phyloP scores from a whole-genome alignment of 805 yeast species.

The Candida schatavii region DNA sequence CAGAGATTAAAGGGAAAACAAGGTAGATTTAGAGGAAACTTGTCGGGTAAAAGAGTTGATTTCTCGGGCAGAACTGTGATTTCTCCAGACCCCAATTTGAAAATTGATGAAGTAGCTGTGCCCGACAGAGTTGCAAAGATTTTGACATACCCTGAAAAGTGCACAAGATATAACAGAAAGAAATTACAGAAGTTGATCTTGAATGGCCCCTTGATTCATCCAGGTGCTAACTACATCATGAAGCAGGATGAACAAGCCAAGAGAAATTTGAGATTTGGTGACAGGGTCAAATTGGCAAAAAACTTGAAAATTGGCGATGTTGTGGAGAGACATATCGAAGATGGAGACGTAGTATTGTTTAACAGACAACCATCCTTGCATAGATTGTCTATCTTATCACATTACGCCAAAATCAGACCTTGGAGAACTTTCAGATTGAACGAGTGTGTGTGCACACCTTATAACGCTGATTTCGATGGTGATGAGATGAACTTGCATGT shows the following conservation, averaged over 20 bases:
- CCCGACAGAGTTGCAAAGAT: conserved; percentile 97
- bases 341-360: conserved; percentile 93
- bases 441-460: conserved; percentile 99
- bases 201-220: conserved; percentile 86
- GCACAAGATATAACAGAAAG: conserved; percentile 79
- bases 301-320: conserved; percentile 82
- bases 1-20: conserved; percentile 98
- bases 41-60: conserved; percentile 98
- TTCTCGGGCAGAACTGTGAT: conserved; percentile 98
- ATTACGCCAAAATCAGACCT: conserved; percentile 93
- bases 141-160: conserved; percentile 92
- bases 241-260: conserved; percentile 83
- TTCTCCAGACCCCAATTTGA: conserved; percentile 95
- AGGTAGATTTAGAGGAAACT: conserved; percentile 97
- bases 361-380: conserved; percentile 98
- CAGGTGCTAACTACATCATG: conserved; percentile 92
- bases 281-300: conserved; percentile 72
- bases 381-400: conserved; percentile 88
- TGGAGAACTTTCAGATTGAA: conserved; percentile 97
- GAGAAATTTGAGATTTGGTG: conserved; percentile 87
- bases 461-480: conserved; percentile 99
- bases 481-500: conserved; percentile 99
- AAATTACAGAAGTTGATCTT: conserved; percentile 71
- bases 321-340: conserved; percentile 95
- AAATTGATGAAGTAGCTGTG: conserved; percentile 96